A percentile compares a stretch with the other conserved stretches of the same genome.
phyloP scores from a whole-genome alignment of 2,329 filamentous ascomycete species.

The Fusarium penzigii region DNA sequence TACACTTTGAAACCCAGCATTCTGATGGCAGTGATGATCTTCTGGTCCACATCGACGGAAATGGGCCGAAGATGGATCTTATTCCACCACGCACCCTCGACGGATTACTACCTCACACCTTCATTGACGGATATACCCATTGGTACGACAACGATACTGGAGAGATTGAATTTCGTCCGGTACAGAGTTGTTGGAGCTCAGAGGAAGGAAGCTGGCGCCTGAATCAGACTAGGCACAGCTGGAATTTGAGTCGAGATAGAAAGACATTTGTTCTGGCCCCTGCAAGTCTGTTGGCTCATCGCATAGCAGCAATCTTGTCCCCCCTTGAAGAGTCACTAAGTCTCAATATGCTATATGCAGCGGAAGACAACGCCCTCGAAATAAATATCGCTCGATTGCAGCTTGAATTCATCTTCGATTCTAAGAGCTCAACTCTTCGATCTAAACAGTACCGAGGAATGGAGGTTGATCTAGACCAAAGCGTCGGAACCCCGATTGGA shows the following conservation, averaged over 20 bases:
- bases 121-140: conserved; percentile 45
- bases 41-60: conserved; percentile 30
- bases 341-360: conserved; percentile 8
- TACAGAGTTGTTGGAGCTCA: conserved; percentile 27
- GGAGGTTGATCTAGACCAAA: conserved; percentile 15
- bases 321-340: conserved; percentile 6
- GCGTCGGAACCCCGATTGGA: conserved; percentile 12
- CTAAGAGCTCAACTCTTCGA: not conserved
- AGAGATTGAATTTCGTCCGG: conserved; percentile 35
- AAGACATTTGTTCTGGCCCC: conserved; percentile 1
- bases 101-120: conserved; percentile 33
- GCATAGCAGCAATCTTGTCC: conserved; percentile 1
- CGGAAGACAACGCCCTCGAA: not conserved
- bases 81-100: conserved; percentile 36
- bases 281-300: not conserved
- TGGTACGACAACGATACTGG: conserved; percentile 43
- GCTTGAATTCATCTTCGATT: conserved; percentile 7
- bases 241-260: conserved; percentile 1
- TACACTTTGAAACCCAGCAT: conserved; percentile 33
- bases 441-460: conserved; percentile 19
- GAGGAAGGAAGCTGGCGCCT: conserved; percentile 23
- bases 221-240: not conserved
- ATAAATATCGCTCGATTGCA: conserved; percentile 25
- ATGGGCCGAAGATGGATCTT: conserved; percentile 26
- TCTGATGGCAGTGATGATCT: conserved; percentile 37